A percentile compares a stretch with the other conserved stretches of the same genome.
phyloP scores from a whole-genome alignment of 345 rosid genomes.

The Nasturtium officinale region DNA sequence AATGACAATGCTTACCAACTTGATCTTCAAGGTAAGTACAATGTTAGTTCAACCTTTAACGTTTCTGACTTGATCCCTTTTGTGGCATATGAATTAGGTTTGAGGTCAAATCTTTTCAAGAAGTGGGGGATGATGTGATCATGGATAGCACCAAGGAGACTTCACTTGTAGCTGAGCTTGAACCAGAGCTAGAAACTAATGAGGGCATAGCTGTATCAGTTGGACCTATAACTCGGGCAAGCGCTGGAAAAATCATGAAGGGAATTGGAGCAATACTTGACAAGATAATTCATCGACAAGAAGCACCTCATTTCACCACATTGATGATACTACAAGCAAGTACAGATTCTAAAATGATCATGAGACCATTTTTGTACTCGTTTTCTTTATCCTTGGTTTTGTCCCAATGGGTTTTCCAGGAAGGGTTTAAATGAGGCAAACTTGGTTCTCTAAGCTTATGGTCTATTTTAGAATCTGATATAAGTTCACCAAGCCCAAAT shows the following conservation, averaged over 20 bases:
- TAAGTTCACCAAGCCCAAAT: too few relatives aligned
- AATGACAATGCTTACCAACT: not conserved
- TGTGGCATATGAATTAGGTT: not conserved
- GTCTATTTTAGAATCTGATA: too few relatives aligned
- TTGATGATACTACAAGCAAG: not conserved
- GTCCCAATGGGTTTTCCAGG: not conserved
- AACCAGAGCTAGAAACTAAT: too few relatives aligned
- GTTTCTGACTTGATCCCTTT: not conserved
- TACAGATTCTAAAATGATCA: not conserved
- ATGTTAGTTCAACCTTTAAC: not conserved
- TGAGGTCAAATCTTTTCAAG: not conserved
- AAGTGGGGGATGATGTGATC: not conserved
- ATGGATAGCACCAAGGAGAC: not conserved
- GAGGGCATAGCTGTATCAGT: too few relatives aligned
- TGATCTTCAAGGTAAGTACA: not conserved
- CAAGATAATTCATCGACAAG: too few relatives aligned
- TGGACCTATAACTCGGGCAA: too few relatives aligned
- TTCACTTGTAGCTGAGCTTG: too few relatives aligned
- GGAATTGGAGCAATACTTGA: too few relatives aligned
- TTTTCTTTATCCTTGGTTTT: not conserved
- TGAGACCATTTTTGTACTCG: not conserved
- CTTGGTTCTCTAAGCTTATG: too few relatives aligned
- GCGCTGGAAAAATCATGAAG: too few relatives aligned
- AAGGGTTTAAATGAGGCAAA: not conserved
- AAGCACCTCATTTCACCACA: too few relatives aligned